phyloP scores from a whole-genome alignment of 768 basidiomycete genomes.

The Kondoa subrosea region DNA sequence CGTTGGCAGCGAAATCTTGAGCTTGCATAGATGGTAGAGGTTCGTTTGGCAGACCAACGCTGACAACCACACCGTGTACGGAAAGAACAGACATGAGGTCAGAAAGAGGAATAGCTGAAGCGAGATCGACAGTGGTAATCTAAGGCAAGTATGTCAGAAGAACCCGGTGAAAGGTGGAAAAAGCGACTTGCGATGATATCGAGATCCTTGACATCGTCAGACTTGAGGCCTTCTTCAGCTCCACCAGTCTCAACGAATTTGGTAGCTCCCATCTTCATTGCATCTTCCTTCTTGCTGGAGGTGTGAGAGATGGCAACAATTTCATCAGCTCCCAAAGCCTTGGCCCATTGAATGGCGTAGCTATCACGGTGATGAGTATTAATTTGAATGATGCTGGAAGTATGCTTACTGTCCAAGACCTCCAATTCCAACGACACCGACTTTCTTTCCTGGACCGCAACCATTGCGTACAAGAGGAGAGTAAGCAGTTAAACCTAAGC shows the following conservation, averaged over 20 bases:
- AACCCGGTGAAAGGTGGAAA: background rate
- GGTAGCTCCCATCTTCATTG: constrained; percentile 44
- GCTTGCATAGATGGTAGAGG: constrained; percentile 18
- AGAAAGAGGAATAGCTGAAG: constrained; percentile 36
- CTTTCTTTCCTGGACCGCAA: constrained; percentile 43
- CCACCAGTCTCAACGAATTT: constrained; percentile 39
- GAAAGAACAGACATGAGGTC: constrained; percentile 42
- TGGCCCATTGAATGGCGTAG: constrained; percentile 18
- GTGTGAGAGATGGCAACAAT: constrained; percentile 29
- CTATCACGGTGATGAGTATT: background rate
- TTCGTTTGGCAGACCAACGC: constrained; percentile 33
- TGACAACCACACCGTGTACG: constrained; percentile 42
- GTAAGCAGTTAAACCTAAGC: constrained; percentile 31
- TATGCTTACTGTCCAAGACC: constrained; percentile 37
- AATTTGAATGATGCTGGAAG: constrained; percentile 3
- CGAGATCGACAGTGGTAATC: constrained; percentile 18
- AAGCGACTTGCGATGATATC: constrained; percentile 7
- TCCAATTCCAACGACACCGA: constrained; percentile 50
- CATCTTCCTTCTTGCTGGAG: constrained; percentile 40
- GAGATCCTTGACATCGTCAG: constrained; percentile 33
- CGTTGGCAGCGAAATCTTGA: constrained; percentile 23
- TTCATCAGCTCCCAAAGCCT: constrained; percentile 27
- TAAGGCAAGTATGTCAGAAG: background rate
- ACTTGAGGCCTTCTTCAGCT: constrained; percentile 27
- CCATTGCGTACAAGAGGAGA: constrained; percentile 36